Evolutionary conservation across 192 early-diverging fungal species (phyloP), one percentile per base, ranked within the genome.

Genomic region (Coemansia sp.): DNA sequence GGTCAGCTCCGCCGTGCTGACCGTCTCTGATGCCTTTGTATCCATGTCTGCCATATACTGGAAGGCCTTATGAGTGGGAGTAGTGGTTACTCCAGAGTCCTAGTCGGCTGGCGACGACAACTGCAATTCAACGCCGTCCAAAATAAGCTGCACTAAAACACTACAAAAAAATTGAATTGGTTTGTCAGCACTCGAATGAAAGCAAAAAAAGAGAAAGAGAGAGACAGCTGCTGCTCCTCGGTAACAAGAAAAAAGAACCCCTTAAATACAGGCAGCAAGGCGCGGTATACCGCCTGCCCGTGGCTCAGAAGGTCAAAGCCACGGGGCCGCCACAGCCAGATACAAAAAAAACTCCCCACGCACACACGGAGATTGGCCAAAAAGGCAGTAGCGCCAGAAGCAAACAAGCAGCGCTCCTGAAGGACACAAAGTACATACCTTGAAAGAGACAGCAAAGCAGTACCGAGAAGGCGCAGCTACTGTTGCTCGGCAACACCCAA

Each of bases 1-100:
- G 24, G 76, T 77, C 54, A 82, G 80, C 72, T 82, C 75, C 24
- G 80, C 75, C 15, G 80, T 82, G 67, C 61, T 74, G 29, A 59
- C 65, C 38, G 63, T 67, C 65, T 76, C 57, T 16, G 57, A 60
- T 33, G 57, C 46, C 63, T 65, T 44, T 40, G 63, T 20, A 18
- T 65, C 57, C 57, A 60, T 65, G 22, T 13, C 63, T 65, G 42
- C 63, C 57, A 60, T 65, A 11, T 27, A n/a, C 63, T 13, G 20
- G 62, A 31, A 18, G 31, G 46, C 46, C n/a, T 33, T 38, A 27
- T 8, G 16, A 31, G 18, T 43, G 40, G 40, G 43, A 49, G 8
- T 20, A 49, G 18, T 1, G 27, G 27, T 5, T 4, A 7, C 49
- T 20, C 49, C 49, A 51, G 49, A 51, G 49, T 22, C 46, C 18